Evolutionary conservation across 1,139 yeast species (phyloP).

Genomic region (Diutina mesorugosa): DNA sequence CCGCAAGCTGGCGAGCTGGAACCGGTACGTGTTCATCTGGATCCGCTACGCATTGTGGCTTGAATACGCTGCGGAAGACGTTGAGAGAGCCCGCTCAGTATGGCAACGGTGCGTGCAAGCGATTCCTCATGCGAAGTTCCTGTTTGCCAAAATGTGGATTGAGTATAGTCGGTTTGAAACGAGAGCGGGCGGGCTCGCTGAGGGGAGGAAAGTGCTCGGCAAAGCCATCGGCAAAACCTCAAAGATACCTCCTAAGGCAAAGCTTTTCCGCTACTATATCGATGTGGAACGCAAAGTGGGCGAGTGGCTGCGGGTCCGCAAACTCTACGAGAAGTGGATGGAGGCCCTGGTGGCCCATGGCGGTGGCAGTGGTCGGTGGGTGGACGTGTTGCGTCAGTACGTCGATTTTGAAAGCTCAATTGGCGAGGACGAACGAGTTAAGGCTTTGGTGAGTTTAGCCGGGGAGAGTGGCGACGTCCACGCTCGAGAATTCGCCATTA

Average conservation of each 20-base stretch:
- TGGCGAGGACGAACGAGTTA: conserved; percentile 60
- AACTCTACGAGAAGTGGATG: conserved; percentile 54
- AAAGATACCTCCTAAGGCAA: conserved; percentile 37
- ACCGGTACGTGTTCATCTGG: conserved; percentile 60
- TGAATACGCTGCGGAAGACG: conserved; percentile 36
- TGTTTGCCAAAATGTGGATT: conserved; percentile 69
- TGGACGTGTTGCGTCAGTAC: conserved; percentile 28
- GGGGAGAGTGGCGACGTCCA: neutral
- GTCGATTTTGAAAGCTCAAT: conserved; percentile 55
- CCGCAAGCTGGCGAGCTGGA: conserved; percentile 42
- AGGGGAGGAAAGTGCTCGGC: conserved; percentile 65
- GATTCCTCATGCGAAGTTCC: conserved; percentile 46
- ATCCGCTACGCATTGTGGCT: conserved; percentile 51
- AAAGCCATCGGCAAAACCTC: conserved; percentile 47
- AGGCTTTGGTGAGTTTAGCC: conserved; percentile 26
- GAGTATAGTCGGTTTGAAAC: conserved; percentile 62
- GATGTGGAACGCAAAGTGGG: conserved; percentile 40
- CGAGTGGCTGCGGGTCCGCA: conserved; percentile 71
- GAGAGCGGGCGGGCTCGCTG: conserved; percentile 35
- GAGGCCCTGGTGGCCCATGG: conserved; percentile 35
- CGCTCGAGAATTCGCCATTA: conserved; percentile 27
- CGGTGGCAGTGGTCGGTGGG: neutral
- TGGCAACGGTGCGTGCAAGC: conserved; percentile 37
- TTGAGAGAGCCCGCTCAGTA: conserved; percentile 32
- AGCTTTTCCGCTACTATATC: conserved; percentile 53